A percentile compares a stretch with the other conserved stretches of the same genome.
Conservation (phyloP, 306 rosid genomes). For the Lathyrus sativus region DNA sequence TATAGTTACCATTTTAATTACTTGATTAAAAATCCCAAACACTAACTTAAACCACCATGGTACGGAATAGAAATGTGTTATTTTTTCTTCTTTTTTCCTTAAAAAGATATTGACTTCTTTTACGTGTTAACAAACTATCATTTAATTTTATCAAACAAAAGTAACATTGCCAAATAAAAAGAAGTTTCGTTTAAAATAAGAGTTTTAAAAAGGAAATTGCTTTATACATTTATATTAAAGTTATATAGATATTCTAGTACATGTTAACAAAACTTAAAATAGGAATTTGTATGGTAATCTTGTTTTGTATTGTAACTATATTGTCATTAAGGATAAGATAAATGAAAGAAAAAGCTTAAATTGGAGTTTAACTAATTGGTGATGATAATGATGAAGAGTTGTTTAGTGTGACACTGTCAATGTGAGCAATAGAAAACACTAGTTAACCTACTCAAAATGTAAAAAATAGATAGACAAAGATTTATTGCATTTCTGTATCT, state of each 20-base stretch:
- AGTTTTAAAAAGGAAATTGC: background rate
- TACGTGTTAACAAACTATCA: conserved; percentile 19
- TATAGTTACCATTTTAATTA: background rate
- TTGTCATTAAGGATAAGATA: background rate
- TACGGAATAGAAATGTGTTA: background rate
- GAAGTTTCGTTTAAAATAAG: conserved; percentile 15
- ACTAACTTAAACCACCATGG: background rate
- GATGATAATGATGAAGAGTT: conserved; percentile 30
- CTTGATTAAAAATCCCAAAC: background rate
- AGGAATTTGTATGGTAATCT: conserved; percentile 10
- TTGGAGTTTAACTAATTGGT: background rate
- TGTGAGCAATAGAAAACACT: conserved; percentile 6
- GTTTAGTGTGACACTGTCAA: background rate
- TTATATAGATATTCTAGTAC: background rate
- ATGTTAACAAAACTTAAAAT: background rate
- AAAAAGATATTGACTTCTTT: conserved; percentile 18
- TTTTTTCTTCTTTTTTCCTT: conserved; percentile 2
- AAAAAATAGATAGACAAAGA: conserved; percentile 9
- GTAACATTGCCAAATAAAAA: background rate
- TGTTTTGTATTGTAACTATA: conserved; percentile 11
- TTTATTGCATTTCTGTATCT: background rate
- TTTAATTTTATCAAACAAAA: conserved; percentile 24
- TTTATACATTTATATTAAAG: conserved; percentile 8
- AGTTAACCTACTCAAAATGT: conserved; percentile 1
- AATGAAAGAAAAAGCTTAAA: conserved; percentile 22